Evolutionary conservation across 2,329 filamentous ascomycete genomes (phyloP), one percentile per base, ranked within the genome.

Genomic region (Cladosporium phlei): DNA sequence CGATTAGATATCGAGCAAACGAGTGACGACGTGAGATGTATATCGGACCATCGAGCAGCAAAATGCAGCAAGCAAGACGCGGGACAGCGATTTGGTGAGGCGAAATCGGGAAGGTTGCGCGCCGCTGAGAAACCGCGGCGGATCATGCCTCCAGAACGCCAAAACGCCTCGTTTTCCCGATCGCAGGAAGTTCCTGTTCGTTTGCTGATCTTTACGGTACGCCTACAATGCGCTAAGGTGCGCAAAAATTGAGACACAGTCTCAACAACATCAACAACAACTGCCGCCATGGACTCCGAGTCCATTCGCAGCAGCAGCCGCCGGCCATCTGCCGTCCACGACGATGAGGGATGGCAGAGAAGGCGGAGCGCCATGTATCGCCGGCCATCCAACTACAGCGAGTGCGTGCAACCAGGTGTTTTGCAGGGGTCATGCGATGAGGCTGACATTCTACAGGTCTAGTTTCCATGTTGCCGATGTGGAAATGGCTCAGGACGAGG

Each of bases 401-500:
- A 77, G 67, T 75, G 57, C 64, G 69, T 66, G 25, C 17, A 21
- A 33, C 57, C 46, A 14, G 10, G 14, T n/a, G 12, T 20, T 11
- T 2, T 37, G 6, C n/a, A 12, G 33, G 17, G 33, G 17, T 24
- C 35, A 38, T 38, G 16, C 24, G 32, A 27, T 9, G 4, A 53
- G 19, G 28, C 45, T 34, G 37, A 39, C 42, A 16, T 14, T n/a
- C 9, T 35, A n/a, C n/a, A 24, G 30, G 42, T 68, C 83, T 27
- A 95, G 88, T 68, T 83, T 96, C 57, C n/a, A n/a, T n/a, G 84
- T 95, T 58, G 88, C 88, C 56, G 88, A 95, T 67, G 90, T 97
- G n/a, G 91, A 96, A 66, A 97, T 98, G 93, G 91, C 93, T 16
- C 88, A 94, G 42, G 88, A 95, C 65, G 91, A 97, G 46, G 44